Evolutionary conservation across 2,329 filamentous ascomycete species (phyloP).

Genomic region (Colletotrichum eremochloae): DNA sequence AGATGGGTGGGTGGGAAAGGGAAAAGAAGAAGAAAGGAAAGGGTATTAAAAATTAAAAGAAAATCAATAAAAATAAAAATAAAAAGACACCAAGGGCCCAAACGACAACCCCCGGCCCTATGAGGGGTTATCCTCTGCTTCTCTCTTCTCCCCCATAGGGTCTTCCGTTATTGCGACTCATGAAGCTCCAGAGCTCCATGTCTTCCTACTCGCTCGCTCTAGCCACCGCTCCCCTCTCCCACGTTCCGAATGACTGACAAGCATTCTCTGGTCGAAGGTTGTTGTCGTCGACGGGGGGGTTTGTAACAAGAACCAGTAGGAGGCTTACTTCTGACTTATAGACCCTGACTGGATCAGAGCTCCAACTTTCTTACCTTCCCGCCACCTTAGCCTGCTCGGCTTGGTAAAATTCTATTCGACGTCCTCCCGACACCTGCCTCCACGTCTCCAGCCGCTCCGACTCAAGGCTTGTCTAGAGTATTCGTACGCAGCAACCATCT

Average conservation of each 20-base stretch:
- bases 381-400: constrained; percentile 13
- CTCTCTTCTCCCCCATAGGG: constrained; percentile 32
- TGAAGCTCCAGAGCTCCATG: constrained; percentile 42
- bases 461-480: constrained; percentile 2
- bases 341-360: constrained; percentile 15
- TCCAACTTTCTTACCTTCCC: constrained; percentile 30
- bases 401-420: constrained; percentile 20
- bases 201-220: constrained; percentile 41
- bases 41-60: too few relatives aligned
- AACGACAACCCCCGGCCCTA: constrained; percentile 16
- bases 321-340: background rate
- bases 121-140: constrained; percentile 31
- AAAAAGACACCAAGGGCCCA: constrained; percentile 14
- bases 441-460: constrained; percentile 22
- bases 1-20: too few relatives aligned
- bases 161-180: constrained; percentile 46
- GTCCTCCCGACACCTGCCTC: constrained; percentile 9
- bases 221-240: background rate
- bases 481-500: background rate
- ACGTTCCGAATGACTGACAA: constrained; percentile 1
- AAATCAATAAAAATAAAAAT: too few relatives aligned
- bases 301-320: background rate
- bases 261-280: background rate
- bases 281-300: background rate
- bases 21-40: background rate